These are phyloP conservation scores for Bimuria novae-zelandiae DNA, from an alignment of 2,329 filamentous ascomycete species.

Conservation along the genomic window DNA sequence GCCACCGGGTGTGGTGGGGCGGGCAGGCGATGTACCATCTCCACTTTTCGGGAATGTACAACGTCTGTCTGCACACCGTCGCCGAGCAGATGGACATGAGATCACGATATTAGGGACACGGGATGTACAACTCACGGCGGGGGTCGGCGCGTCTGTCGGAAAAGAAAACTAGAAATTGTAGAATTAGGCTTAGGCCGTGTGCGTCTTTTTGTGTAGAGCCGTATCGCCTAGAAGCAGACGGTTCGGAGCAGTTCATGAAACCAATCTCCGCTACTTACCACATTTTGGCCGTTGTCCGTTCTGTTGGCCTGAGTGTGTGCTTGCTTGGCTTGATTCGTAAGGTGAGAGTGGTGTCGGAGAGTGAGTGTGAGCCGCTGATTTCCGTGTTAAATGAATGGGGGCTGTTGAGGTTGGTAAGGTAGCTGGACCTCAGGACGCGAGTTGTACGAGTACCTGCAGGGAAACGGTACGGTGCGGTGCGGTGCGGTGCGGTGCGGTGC, in stretches of 20 bases:
- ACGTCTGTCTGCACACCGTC: not conserved
- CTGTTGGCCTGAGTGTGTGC: not conserved
- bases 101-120: not conserved
- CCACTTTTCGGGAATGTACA: not conserved
- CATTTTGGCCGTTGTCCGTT: not conserved
- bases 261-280: conserved; percentile 1
- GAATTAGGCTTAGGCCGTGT: conserved; percentile 1
- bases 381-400: too few species aligned
- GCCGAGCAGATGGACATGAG: too few species aligned
- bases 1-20: not conserved
- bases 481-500: too few species aligned
- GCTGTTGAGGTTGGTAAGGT: too few species aligned
- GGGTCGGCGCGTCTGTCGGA: not conserved
- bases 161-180: not conserved
- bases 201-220: not conserved
- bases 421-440: too few species aligned
- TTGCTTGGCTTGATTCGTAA: conserved; percentile 4
- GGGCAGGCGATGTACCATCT: not conserved
- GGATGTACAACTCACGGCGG: not conserved
- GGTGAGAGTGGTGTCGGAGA: not conserved
- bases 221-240: not conserved
- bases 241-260: not conserved
- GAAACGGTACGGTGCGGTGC: not conserved
- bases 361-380: not conserved
- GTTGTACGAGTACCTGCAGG: too few species aligned